A percentile compares a stretch with the other conserved stretches of the same genome.
Evolutionary conservation across 2,329 filamentous ascomycete genomes (phyloP).

Genomic region (Botrytis hyacinthi): DNA sequence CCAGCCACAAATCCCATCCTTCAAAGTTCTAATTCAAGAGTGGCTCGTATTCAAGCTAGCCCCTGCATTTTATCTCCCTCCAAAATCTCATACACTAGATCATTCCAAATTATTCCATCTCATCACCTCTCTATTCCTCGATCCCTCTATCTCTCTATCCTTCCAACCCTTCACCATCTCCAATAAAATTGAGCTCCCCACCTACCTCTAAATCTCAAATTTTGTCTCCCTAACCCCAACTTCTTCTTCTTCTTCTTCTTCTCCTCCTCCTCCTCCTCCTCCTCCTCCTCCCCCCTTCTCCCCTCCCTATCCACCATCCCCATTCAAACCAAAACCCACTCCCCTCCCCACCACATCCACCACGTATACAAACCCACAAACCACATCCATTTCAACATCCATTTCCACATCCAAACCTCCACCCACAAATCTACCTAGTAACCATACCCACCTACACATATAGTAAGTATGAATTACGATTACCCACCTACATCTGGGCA

Average conservation of each 20-base stretch:
- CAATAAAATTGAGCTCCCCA: not conserved
- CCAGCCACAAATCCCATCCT: not conserved
- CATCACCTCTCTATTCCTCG: not conserved
- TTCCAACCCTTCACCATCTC: not conserved
- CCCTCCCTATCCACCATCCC: too few species aligned
- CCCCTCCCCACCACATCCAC: too few species aligned
- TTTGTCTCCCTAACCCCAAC: not conserved
- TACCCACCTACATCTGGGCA: not conserved
- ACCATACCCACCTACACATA: not conserved
- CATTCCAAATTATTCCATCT: too few species aligned
- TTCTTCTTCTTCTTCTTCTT: not conserved
- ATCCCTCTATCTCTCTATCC: not conserved
- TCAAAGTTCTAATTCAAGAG: not conserved
- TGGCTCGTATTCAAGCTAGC: not conserved
- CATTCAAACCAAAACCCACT: too few species aligned
- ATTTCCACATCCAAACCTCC: not conserved
- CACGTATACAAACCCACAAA: not conserved
- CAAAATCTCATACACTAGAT: not conserved
- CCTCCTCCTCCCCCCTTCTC: too few species aligned
- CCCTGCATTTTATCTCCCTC: not conserved
- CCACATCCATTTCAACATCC: not conserved
- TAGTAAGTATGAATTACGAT: not conserved
- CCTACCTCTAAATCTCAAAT: not conserved
- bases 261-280: too few species aligned
- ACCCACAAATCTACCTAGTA: not conserved